Conservation (phyloP, 345 rosid species). For the Triadica sebifera region DNA sequence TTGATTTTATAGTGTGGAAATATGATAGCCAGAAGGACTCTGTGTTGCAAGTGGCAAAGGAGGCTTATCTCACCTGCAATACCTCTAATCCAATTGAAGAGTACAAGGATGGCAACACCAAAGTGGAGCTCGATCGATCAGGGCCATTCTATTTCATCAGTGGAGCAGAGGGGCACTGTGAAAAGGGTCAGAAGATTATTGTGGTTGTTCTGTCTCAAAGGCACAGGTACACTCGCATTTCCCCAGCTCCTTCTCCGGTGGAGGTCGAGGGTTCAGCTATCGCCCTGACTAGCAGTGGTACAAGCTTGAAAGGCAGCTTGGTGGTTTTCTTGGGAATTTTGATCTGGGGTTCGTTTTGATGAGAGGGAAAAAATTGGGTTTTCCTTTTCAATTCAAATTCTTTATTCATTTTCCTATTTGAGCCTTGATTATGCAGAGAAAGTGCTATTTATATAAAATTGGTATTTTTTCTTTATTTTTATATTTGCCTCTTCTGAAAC, state of each 20-base stretch:
- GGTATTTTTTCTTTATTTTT: neutral
- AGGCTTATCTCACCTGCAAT: slow-evolving; percentile 61
- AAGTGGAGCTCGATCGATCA: slow-evolving; percentile 52
- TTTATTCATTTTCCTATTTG: slow-evolving; percentile 8
- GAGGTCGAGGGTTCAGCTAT: slow-evolving; percentile 54
- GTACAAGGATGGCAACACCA: slow-evolving; percentile 67
- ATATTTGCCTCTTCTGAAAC: neutral
- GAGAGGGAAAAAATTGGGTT: neutral
- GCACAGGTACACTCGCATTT: slow-evolving; percentile 27
- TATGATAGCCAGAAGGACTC: slow-evolving; percentile 68
- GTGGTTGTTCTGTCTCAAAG: slow-evolving; percentile 56
- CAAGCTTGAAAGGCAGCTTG: slow-evolving; percentile 25
- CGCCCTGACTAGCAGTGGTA: slow-evolving; percentile 55
- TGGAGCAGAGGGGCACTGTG: slow-evolving; percentile 68
- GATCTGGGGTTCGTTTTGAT: slow-evolving; percentile 34
- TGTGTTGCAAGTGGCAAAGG: slow-evolving; percentile 60
- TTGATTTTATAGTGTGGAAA: slow-evolving; percentile 51
- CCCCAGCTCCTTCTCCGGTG: slow-evolving; percentile 78
- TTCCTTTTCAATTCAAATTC: neutral
- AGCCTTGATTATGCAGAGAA: slow-evolving; percentile 1
- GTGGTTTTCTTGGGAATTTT: slow-evolving; percentile 14
- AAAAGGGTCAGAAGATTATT: slow-evolving; percentile 69
- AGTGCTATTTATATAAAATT: neutral
- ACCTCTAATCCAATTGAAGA: slow-evolving; percentile 49
- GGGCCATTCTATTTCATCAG: slow-evolving; percentile 82